phyloP scores from a whole-genome alignment of 345 rosid species.

The Anastatica hierochuntica region DNA sequence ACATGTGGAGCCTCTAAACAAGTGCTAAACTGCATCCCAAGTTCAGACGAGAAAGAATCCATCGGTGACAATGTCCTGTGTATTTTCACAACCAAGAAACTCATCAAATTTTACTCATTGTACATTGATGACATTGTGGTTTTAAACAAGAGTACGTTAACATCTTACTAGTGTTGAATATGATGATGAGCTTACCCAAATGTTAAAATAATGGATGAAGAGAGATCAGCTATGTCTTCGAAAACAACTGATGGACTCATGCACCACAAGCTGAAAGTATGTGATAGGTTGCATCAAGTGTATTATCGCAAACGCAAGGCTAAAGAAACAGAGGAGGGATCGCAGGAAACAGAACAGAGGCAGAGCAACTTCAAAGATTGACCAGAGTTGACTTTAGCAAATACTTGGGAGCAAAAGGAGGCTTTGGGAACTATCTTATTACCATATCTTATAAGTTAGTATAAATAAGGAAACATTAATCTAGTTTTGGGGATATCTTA shows the following conservation, averaged over 20 bases:
- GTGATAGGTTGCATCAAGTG: too few species aligned
- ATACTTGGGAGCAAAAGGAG: too few species aligned
- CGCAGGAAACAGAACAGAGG: too few species aligned
- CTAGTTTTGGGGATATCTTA: too few species aligned
- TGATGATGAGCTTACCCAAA: slow-evolving; percentile 79
- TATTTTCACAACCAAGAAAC: slow-evolving; percentile 17
- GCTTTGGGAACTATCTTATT: too few species aligned
- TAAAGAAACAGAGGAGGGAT: too few species aligned
- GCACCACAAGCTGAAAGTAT: slow-evolving; percentile 86
- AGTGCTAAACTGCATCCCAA: slow-evolving; percentile 87
- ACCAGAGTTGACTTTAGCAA: too few species aligned
- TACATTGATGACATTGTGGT: neutral
- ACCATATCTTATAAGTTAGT: too few species aligned
- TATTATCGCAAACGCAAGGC: too few species aligned
- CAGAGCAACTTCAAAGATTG: too few species aligned
- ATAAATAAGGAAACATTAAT: too few species aligned
- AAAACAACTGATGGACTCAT: slow-evolving; percentile 90
- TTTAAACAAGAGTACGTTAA: neutral
- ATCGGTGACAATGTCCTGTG: slow-evolving; percentile 83
- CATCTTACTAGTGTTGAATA: too few species aligned
- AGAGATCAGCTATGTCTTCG: slow-evolving; percentile 74
- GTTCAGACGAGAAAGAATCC: slow-evolving; percentile 91
- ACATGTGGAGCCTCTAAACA: slow-evolving; percentile 97
- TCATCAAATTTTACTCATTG: neutral
- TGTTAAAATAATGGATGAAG: slow-evolving; percentile 80